Evolutionary conservation across 2,329 filamentous ascomycete genomes (phyloP).

Genomic region (Rutstroemia sp.): DNA sequence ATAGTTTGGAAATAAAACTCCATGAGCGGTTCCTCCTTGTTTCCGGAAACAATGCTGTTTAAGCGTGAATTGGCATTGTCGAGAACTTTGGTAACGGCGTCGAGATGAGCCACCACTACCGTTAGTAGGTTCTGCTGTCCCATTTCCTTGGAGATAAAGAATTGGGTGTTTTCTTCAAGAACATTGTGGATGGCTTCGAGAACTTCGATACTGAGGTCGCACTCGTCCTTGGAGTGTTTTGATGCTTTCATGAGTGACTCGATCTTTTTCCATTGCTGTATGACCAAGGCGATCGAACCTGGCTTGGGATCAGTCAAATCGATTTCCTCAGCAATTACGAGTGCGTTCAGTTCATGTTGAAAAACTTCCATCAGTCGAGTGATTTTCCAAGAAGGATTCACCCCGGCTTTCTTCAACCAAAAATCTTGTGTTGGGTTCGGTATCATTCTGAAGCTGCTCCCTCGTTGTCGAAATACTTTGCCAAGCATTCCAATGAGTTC

Average conservation of each 20-base stretch:
- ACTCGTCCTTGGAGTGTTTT: slow-evolving; percentile 15
- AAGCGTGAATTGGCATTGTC: slow-evolving; percentile 33
- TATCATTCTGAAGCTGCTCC: slow-evolving; percentile 44
- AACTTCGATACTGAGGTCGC: slow-evolving; percentile 16
- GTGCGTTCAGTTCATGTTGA: slow-evolving; percentile 17
- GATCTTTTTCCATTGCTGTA: slow-evolving; percentile 17
- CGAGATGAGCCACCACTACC: slow-evolving; percentile 23
- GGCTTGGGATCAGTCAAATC: too few relatives aligned
- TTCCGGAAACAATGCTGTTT: slow-evolving; percentile 34
- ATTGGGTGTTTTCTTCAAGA: slow-evolving; percentile 19
- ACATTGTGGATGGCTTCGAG: slow-evolving; percentile 26
- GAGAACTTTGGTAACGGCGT: slow-evolving; percentile 36
- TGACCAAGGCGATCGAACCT: slow-evolving; percentile 12
- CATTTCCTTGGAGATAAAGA: slow-evolving; percentile 12
- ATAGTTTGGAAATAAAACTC: slow-evolving; percentile 44
- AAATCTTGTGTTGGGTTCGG: slow-evolving; percentile 48
- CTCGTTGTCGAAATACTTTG: slow-evolving; percentile 40
- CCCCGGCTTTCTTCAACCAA: slow-evolving; percentile 38
- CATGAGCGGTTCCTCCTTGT: slow-evolving; percentile 44
- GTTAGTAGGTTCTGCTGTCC: slow-evolving; percentile 19
- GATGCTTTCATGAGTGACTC: neutral
- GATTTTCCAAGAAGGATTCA: slow-evolving; percentile 26
- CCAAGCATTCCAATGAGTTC: slow-evolving; percentile 53
- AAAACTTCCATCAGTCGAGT: slow-evolving; percentile 25
- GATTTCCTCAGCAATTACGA: slow-evolving; percentile 11